A percentile compares a stretch with the other conserved stretches of the same genome.
phyloP scores from a whole-genome alignment of 2,329 filamentous ascomycete genomes.

The Coleophoma cylindrospora region DNA sequence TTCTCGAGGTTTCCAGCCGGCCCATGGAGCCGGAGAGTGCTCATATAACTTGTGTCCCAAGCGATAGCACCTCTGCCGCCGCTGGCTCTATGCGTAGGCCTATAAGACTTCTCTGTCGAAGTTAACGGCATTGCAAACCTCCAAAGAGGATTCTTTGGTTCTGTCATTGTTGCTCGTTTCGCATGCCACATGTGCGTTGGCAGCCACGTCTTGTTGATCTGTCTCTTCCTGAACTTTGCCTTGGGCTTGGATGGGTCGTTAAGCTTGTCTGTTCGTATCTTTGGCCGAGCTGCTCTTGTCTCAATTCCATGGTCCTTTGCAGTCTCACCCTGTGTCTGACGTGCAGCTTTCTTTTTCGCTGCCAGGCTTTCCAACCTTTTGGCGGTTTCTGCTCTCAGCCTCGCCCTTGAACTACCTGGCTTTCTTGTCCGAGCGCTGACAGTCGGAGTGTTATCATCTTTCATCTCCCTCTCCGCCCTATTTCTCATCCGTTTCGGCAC shows the following conservation, averaged over 20 bases:
- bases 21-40: slow-evolving; percentile 76
- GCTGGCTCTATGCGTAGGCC: slow-evolving; percentile 77
- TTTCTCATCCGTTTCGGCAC: slow-evolving; percentile 73
- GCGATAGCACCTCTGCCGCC: slow-evolving; percentile 71
- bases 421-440: slow-evolving; percentile 62
- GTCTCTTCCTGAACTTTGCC: slow-evolving; percentile 76
- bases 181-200: slow-evolving; percentile 93
- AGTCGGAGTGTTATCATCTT: slow-evolving; percentile 84
- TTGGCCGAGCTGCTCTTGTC: slow-evolving; percentile 48
- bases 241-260: slow-evolving; percentile 58
- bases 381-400: slow-evolving; percentile 70
- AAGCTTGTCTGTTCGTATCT: slow-evolving; percentile 65
- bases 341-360: slow-evolving; percentile 45
- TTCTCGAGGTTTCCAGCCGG: slow-evolving; percentile 55
- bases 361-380: slow-evolving; percentile 63
- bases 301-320: slow-evolving; percentile 26
- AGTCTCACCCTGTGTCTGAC: slow-evolving; percentile 15
- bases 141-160: slow-evolving; percentile 77
- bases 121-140: slow-evolving; percentile 81
- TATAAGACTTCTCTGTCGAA: slow-evolving; percentile 84
- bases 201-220: slow-evolving; percentile 86
- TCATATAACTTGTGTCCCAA: slow-evolving; percentile 95
- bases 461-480: slow-evolving; percentile 70
- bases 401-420: slow-evolving; percentile 49
- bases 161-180: slow-evolving; percentile 86